Conservation (phyloP, 306 rosid genomes). For the Prunus mira region DNA sequence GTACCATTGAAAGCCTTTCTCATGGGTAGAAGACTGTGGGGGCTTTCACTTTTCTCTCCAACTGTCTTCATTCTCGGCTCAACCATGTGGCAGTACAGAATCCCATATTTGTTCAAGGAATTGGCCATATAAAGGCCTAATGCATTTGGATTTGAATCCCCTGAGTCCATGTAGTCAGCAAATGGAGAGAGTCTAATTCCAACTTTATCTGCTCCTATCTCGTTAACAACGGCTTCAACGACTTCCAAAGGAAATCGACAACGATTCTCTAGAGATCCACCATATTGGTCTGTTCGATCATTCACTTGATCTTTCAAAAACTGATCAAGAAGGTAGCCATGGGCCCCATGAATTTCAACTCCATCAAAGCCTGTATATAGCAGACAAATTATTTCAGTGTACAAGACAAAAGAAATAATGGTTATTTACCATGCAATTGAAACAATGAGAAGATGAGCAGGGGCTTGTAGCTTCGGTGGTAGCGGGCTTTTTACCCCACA, state of each 20-base stretch:
- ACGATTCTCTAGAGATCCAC: slow-evolving; percentile 53
- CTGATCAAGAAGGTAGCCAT: slow-evolving; percentile 38
- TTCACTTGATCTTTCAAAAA: slow-evolving; percentile 38
- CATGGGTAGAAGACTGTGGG: slow-evolving; percentile 37
- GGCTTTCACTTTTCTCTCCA: slow-evolving; percentile 15
- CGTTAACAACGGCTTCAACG: slow-evolving; percentile 39
- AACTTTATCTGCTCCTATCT: slow-evolving; percentile 59
- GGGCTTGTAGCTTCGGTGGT: no score
- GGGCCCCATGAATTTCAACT: slow-evolving; percentile 44
- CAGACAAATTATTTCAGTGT: not conserved
- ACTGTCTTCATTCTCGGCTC: slow-evolving; percentile 63
- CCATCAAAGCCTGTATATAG: slow-evolving; percentile 39
- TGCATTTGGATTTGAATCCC: slow-evolving; percentile 63
- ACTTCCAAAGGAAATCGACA: slow-evolving; percentile 60
- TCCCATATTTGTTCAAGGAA: slow-evolving; percentile 34
- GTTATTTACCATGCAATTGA: no score
- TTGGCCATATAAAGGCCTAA: slow-evolving; percentile 49
- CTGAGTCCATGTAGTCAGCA: slow-evolving; percentile 41
- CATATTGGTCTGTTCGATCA: slow-evolving; percentile 38
- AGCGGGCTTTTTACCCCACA: no score
- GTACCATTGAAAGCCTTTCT: slow-evolving; percentile 50
- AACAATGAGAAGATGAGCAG: no score
- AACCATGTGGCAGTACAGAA: slow-evolving; percentile 53
- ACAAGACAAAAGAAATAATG: no score
- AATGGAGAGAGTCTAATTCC: slow-evolving; percentile 80